Evolutionary conservation across 768 basidiomycete species (phyloP).

Genomic region (Gloeophyllum trabeum): DNA sequence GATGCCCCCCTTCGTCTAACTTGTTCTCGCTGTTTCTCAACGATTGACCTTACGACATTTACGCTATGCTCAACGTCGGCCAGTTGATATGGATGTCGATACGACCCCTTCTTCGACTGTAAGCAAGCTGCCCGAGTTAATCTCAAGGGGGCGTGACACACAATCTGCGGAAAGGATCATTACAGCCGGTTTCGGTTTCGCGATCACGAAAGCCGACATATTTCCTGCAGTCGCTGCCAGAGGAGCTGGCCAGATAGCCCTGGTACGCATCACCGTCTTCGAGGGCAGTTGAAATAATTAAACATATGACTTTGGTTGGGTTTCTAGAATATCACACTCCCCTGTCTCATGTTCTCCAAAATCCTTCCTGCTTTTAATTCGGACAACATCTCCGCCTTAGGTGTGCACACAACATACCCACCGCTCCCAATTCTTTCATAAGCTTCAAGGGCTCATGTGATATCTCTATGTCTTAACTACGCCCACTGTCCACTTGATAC

Average conservation of each 20-base stretch:
- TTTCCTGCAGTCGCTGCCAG: conserved; percentile 47
- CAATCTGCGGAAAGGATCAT: conserved; percentile 28
- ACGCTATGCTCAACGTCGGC: conserved; percentile 21
- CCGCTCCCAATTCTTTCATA: too few relatives aligned
- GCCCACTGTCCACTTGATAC: background rate
- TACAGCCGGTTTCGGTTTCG: conserved; percentile 42
- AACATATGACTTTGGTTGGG: background rate
- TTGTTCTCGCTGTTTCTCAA: too few relatives aligned
- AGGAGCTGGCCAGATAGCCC: conserved; percentile 46
- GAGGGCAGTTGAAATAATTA: background rate
- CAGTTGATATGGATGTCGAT: conserved; percentile 53
- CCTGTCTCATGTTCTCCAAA: conserved; percentile 59
- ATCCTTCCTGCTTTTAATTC: conserved; percentile 56
- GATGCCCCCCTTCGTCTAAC: too few relatives aligned
- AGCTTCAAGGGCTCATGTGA: too few relatives aligned
- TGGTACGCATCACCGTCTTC: conserved; percentile 23
- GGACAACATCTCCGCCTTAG: conserved; percentile 43
- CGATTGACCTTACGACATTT: too few relatives aligned
- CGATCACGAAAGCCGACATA: conserved; percentile 47
- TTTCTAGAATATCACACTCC: conserved; percentile 46
- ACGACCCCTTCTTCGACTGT: conserved; percentile 51
- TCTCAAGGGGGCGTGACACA: conserved; percentile 1
- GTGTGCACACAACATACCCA: too few relatives aligned
- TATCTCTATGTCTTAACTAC: too few relatives aligned
- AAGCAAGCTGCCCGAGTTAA: conserved; percentile 10